Conservation (phyloP, 192 early-diverging fungal genomes). For the Endogone sp. region DNA sequence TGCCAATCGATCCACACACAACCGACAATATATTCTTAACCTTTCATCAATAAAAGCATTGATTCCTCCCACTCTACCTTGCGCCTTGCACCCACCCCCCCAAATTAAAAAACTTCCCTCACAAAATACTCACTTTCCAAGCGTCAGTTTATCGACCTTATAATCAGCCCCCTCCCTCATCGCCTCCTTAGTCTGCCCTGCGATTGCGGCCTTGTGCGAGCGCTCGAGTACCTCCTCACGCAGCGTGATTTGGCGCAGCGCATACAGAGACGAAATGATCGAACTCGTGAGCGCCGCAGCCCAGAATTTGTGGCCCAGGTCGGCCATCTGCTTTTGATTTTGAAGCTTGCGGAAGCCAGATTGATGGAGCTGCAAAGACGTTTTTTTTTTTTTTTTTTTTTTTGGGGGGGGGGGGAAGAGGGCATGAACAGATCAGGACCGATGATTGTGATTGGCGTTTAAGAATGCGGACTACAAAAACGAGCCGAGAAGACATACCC, state of each 20-base stretch:
- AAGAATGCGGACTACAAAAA: too few species aligned
- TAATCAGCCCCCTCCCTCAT: slow-evolving; percentile 22
- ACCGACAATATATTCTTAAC: too few species aligned
- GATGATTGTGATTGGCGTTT: too few species aligned
- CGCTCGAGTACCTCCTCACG: slow-evolving; percentile 34
- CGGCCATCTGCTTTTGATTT: slow-evolving; percentile 58
- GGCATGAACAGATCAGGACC: too few species aligned
- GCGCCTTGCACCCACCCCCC: too few species aligned
- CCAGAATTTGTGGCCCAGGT: slow-evolving; percentile 64
- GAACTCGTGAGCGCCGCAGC: slow-evolving; percentile 56
- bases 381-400: too few species aligned
- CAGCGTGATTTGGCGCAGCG: slow-evolving; percentile 51
- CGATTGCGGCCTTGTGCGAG: slow-evolving; percentile 1
- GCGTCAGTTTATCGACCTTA: slow-evolving; percentile 31
- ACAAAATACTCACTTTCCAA: slow-evolving; percentile 45
- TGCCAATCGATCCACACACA: neutral
- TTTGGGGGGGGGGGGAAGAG: neutral
- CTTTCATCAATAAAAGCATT: too few species aligned
- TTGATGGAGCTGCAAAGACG: slow-evolving; percentile 57
- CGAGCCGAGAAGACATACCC: slow-evolving; percentile 42
- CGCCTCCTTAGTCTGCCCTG: slow-evolving; percentile 22
- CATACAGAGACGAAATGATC: slow-evolving; percentile 61
- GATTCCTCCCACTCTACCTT: too few species aligned
- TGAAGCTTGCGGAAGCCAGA: slow-evolving; percentile 58
- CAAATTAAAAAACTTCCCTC: too few species aligned